Conservation (phyloP, 192 early-diverging fungal genomes). For the Umbelopsis vinacea region DNA sequence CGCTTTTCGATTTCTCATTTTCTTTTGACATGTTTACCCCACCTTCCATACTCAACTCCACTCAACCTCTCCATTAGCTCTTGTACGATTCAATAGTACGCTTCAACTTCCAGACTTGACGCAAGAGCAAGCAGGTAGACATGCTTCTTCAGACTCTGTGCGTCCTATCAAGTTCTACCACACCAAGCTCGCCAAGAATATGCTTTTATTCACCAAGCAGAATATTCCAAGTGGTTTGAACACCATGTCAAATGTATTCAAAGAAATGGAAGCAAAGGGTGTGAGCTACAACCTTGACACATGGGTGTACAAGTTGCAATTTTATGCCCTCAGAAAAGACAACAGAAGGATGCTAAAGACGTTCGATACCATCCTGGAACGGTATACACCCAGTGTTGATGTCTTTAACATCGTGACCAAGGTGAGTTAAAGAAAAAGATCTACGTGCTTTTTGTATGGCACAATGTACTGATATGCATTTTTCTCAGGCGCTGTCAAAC, state of each 20-base stretch:
- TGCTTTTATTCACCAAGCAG: neutral
- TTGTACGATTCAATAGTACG: constrained; percentile 6
- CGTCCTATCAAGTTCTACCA: neutral
- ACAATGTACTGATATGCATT: neutral
- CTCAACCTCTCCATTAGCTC: neutral
- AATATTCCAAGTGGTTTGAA: neutral
- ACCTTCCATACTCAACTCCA: neutral
- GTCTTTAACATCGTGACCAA: constrained; percentile 45
- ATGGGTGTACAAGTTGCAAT: neutral
- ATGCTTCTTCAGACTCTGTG: neutral
- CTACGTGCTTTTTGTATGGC: no score
- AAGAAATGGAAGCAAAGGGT: constrained; percentile 12
- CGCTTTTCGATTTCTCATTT: neutral
- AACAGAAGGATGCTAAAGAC: constrained; percentile 16
- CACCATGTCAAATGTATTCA: neutral
- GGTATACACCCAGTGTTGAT: constrained; percentile 44
- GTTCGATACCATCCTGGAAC: constrained; percentile 32
- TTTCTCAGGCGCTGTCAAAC: constrained; percentile 2
- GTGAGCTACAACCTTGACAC: constrained; percentile 9
- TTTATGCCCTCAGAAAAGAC: neutral
- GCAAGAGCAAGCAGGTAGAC: neutral
- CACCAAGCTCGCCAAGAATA: neutral
- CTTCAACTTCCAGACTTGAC: neutral
- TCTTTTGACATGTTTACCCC: neutral
- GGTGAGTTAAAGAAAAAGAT: constrained; percentile 39